Base-by-base conservation (phyloP, 2,329 filamentous ascomycete species). In the Botrytis elliptica region DNA sequence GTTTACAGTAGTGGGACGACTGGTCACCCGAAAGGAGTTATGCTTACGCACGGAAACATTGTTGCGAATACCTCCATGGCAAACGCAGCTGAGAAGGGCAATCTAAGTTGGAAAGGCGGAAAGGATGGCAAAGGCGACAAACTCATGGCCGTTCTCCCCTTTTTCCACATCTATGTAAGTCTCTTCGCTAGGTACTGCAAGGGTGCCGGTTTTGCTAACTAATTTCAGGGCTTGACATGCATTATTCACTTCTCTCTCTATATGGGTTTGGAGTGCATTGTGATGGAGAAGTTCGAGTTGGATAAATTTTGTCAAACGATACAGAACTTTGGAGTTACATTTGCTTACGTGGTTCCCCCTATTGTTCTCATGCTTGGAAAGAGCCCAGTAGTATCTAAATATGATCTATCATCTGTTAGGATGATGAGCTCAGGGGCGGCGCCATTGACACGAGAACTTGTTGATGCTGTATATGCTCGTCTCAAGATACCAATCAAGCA, bases 1-100 rank as follows among this genome's bases (percentile, higher is more conserved):
- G 93, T 97, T 0, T 98, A 97, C 63, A 94, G 91, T 68, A 95
- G 92, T 12, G 95, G 95, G 12, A 98, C 95, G 0, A 98, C 95
- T 0, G 95, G 95, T 2, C 84, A 94, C 69, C 95, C 95, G 0
- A 98, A 98, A 83, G 95, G 95, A 25, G 95, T 98, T 22, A 92
- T 93, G 88, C 85, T 98, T 46, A 92, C 90, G 12, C 95, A 98
- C 82, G 82, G 84, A 76, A 98, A 98, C 81, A 90, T 97, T 74
- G 88, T 97, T 18, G 85, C 93, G 74, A 97, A 97, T 81, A 81
- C 90, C 10, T 77, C 88, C 44, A 91, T 93, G 82, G 80, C 86
- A 42, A 81, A 82, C 1, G 79, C 83, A 40, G 83, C 86, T 7
- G 91, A 94, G 73, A 84, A 83, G 1, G 84, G 83, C 0, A 85